Evolutionary conservation across 148 eudicot species (phyloP), one percentile per base, ranked within the genome.

Genomic region (Heliamphora exappendiculata): DNA sequence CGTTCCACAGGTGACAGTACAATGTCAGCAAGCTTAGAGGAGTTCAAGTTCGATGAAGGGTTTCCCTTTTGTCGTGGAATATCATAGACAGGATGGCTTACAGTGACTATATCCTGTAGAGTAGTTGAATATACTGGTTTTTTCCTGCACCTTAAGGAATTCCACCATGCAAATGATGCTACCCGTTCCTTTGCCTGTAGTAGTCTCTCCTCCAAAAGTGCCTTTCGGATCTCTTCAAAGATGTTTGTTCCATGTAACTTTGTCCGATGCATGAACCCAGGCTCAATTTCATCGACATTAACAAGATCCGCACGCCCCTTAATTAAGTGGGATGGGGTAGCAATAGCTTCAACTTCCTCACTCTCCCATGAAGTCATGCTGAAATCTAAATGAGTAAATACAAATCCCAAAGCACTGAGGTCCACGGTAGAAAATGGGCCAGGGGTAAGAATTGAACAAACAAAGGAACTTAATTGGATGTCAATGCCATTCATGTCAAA

Each of bases 161-260:
- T 96, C 99, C 99, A 96, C 99, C 99, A 91, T 29, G 93, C 94
- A 80, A 93, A 83, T 65, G 97, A 83, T 81, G 89, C 79, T 29
- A 93, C 93, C 73, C 97, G 85, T 77, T 89, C 88, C 80, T 88
- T 91, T 47, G 86, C 85, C 82, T 96, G 91, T 71, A 82, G 89
- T 74, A 81, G 68, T 81, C 99, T 91, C 80, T 91, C 93, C 85
- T 89, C 89, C 78, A 82, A 78, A 68, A 96, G 87, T 64, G 91
- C 93, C 78, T 85, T 88, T 60, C 80, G 91, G 72, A 93, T 90
- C 77, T 93, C 92, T 84, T 88, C 95, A 89, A 96, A 96, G 19
- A 96, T 90, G 76, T 82, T 93, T n/a, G 90, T 82, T 49, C 82
- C 90, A 83, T 60, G 84, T 64, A 69, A 51, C 78, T 81, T 86